phyloP scores from a whole-genome alignment of 2,329 filamentous ascomycete species.

The Leptodontidium sp. region DNA sequence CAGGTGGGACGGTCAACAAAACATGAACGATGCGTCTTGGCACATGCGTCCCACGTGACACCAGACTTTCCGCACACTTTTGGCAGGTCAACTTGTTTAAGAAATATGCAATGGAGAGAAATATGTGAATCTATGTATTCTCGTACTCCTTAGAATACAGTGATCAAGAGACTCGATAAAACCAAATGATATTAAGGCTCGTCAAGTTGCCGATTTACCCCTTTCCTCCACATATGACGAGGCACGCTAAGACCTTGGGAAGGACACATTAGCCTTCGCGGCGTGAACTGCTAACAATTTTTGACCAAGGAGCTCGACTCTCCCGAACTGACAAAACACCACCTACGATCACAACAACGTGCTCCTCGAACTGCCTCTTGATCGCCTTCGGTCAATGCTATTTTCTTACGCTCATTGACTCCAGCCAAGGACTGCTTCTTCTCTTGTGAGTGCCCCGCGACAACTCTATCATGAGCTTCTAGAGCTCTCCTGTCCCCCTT shows the following conservation, averaged over 20 bases:
- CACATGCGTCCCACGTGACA: slow-evolving; percentile 9
- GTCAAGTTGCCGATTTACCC: not conserved
- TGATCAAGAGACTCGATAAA: not conserved
- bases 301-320: slow-evolving; percentile 20
- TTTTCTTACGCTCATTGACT: slow-evolving; percentile 38
- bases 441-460: slow-evolving; percentile 26
- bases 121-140: not conserved
- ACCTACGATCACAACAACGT: slow-evolving; percentile 25
- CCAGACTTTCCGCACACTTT: not conserved
- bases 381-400: slow-evolving; percentile 42
- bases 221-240: slow-evolving; percentile 11
- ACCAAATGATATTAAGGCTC: not conserved
- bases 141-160: not conserved
- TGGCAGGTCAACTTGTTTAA: not conserved
- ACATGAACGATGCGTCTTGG: not conserved
- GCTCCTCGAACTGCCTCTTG: slow-evolving; percentile 37
- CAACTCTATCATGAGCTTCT: slow-evolving; percentile 3
- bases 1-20: not conserved
- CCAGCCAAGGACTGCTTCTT: slow-evolving; percentile 24
- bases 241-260: slow-evolving; percentile 13
- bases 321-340: slow-evolving; percentile 6
- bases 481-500: slow-evolving; percentile 23
- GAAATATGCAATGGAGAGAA: not conserved
- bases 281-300: slow-evolving; percentile 22
- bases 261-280: slow-evolving; percentile 32